Percentiles rank a stretch among this genome's conserved stretches.
Evolutionary conservation across 1,284 basidiomycete genomes (phyloP).

Genomic region (Athelia sp.): DNA sequence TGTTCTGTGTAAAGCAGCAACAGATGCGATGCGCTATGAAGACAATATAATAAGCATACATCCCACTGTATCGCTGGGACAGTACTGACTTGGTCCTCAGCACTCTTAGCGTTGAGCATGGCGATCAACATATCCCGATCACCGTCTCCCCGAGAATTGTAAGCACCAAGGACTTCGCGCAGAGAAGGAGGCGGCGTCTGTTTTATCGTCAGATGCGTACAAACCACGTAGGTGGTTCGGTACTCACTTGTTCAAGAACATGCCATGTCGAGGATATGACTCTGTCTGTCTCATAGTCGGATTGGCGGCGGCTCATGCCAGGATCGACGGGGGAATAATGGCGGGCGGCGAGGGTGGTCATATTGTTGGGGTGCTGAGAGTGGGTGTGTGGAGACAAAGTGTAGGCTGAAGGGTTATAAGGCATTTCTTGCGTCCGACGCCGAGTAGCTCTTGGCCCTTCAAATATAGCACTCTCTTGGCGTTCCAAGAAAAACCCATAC

Average conservation of each 20-base stretch:
- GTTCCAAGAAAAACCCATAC: slow-evolving; percentile 1
- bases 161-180: slow-evolving; percentile 80
- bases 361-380: neutral
- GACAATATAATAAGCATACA: slow-evolving; percentile 14
- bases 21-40: slow-evolving; percentile 14
- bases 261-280: slow-evolving; percentile 41
- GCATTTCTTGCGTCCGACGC: too few species aligned
- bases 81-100: slow-evolving; percentile 75
- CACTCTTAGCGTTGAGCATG: slow-evolving; percentile 84
- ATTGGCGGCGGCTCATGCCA: neutral
- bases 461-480: neutral
- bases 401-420: too few species aligned
- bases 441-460: too few species aligned
- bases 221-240: too few species aligned
- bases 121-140: slow-evolving; percentile 86
- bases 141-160: slow-evolving; percentile 78
- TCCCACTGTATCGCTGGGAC: slow-evolving; percentile 5
- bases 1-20: neutral
- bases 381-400: neutral
- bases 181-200: slow-evolving; percentile 74
- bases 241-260: slow-evolving; percentile 40
- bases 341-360: neutral
- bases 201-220: too few species aligned
- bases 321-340: neutral
- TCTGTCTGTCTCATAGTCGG: slow-evolving; percentile 21